Evolutionary conservation across 1,284 basidiomycete genomes (phyloP), one percentile per base, ranked within the genome.

Genomic region (Cystobasidium pallidum): DNA sequence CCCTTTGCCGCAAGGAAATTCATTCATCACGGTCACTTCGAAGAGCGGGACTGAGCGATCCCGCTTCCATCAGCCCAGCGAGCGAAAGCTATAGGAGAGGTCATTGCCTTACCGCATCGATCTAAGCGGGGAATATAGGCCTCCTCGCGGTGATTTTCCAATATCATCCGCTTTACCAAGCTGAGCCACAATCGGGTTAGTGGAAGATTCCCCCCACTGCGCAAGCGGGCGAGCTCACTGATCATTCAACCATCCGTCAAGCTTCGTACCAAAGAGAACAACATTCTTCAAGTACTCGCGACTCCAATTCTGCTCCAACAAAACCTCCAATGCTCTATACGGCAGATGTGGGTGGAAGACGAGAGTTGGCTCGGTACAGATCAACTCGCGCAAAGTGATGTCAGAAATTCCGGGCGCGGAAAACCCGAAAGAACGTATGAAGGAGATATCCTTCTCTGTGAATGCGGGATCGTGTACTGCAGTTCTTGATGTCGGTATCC

Each of bases 231-330:
- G 32, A 61, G 24, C 68, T 57, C 24, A 71, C 68, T 54, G 45
- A 55, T 71, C 52, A 34, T 71, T 52, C 19, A 71, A 49, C 68
- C 68, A 71, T 3, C 68, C 68, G 24, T 51, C 52, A 21, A 63
- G 28, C 34, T 43, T 24, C 24, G 19, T 26, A 19, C 47, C 43
- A 24, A 71, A n/a, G 2, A 71, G 34, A 0, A 55, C 32, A 1
- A 64, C 47, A 45, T 71, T 71, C 26, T 55, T 57, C 28, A 71
- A 51, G 28, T n/a, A 21, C 10, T 26, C 32, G 7, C 7, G 61
- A 21, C 21, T 6, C 68, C 68, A 71, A 49, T 71, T 71, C 19
- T 43, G 49, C 2, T 41, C 26, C 19, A 59, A 57, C 13, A 71
- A 6, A 8, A 71, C 32, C 61, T 71, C 68, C 24, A 63, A 30